Conservation (phyloP, 306 rosid species). For the Cucurbita ficifolia region DNA sequence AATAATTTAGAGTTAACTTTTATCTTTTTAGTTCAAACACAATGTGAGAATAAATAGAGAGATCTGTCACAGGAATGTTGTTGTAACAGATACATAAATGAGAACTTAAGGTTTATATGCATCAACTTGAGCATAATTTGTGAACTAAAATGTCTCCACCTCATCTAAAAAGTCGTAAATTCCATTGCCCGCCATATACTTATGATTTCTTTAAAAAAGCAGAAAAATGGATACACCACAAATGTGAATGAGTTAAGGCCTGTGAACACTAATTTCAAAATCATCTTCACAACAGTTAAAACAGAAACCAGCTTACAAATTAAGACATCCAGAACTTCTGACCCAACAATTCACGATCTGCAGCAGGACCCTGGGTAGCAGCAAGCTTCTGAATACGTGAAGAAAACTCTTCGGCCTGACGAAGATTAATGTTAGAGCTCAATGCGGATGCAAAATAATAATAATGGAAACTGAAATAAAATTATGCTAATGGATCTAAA, state of each 20-base stretch:
- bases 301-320: background rate
- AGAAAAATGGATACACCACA: background rate
- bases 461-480: background rate
- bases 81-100: background rate
- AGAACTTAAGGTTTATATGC: background rate
- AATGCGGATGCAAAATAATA: background rate
- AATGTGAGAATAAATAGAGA: background rate
- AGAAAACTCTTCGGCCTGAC: constrained; percentile 87
- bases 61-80: background rate
- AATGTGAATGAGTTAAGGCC: background rate
- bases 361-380: constrained; percentile 52
- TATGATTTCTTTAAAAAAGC: background rate
- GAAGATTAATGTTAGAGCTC: constrained; percentile 16
- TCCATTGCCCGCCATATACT: background rate
- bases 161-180: background rate
- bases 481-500: background rate
- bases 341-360: constrained; percentile 42
- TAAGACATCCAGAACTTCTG: constrained; percentile 52
- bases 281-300: background rate
- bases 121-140: background rate
- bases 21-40: background rate
- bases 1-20: background rate
- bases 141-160: background rate
- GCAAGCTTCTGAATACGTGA: constrained; percentile 73
- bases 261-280: background rate